Evolutionary conservation across 257 asterid genomes (phyloP).

Genomic region (Scutellaria baicalensis): DNA sequence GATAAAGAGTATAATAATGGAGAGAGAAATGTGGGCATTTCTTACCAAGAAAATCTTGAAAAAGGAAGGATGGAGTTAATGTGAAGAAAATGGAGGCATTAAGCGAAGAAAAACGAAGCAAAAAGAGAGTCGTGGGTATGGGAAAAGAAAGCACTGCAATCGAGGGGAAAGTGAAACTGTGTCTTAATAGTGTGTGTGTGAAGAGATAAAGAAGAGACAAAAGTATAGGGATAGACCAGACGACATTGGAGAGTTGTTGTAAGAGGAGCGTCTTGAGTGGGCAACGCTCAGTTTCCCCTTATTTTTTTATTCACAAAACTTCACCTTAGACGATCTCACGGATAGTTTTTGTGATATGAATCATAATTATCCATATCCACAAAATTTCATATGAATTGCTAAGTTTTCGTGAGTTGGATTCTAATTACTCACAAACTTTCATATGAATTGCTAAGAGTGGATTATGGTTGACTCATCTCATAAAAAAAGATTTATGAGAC

Average conservation of each 20-base stretch:
- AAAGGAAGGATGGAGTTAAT: not conserved
- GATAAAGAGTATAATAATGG: not conserved
- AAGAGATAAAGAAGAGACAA: slow-evolving; percentile 13
- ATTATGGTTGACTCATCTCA: too few relatives aligned
- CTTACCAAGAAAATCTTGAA: slow-evolving; percentile 35
- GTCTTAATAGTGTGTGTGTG: not conserved
- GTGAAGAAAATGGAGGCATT: not conserved
- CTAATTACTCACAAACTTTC: too few relatives aligned
- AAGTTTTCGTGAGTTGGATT: too few relatives aligned
- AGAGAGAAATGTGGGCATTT: slow-evolving; percentile 4
- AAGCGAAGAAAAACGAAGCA: slow-evolving; percentile 4
- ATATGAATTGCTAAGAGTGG: too few relatives aligned
- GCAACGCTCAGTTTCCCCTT: not conserved
- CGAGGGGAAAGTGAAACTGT: slow-evolving; percentile 9
- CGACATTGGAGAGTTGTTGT: slow-evolving; percentile 19
- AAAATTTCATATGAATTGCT: too few relatives aligned
- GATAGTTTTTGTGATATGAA: not conserved
- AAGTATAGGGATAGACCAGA: not conserved
- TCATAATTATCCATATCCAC: too few relatives aligned
- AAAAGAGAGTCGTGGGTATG: slow-evolving; percentile 1
- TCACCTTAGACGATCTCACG: too few relatives aligned
- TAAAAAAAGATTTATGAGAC: too few relatives aligned
- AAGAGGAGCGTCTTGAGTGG: slow-evolving; percentile 18
- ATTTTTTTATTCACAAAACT: not conserved
- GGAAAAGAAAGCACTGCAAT: slow-evolving; percentile 3